Base-by-base conservation (phyloP, 2,329 filamentous ascomycete species). In the Blastomyces gilchristii region DNA sequence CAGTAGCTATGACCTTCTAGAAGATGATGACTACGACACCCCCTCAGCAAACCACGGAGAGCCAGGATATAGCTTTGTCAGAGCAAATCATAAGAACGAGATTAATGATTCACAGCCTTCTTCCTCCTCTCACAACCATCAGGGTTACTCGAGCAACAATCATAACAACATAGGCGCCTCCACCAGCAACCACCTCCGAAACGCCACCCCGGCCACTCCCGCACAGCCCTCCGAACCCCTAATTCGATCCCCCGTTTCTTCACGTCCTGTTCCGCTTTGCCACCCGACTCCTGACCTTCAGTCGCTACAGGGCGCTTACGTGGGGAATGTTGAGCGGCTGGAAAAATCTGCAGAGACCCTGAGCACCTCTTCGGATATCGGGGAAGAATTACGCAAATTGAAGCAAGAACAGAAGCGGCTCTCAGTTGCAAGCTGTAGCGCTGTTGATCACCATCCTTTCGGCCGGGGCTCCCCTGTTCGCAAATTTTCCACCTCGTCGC, bases 241-340 rank as follows among this genome's bases (percentile, higher is more conserved):
- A 59, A 68, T 76, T 53, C 75, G 70, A 60, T 76, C 74, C 45
- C 73, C 78, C 31, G 74, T 74, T 47, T 75, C 75, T 61, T 76
- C 76, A 62, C 70, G 71, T 45, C 72, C 78, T 49, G 71, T 77
- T 18, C 76, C 77, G 65, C 73, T 81, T 63, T 77, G 74, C 63
- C 79, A 80, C 69, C 79, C 79, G 18, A 80, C 73, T 16, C 79
- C 79, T 3, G 79, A 79, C 67, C 72, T 81, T 18, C 79, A 81
- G 65, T 77, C 79, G 43, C 66, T 80, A 63, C 79, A 81, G 72
- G 79, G 79, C 52, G 79, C 79, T 34, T 80, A 81, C 64, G 68
- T 76, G 39, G 77, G 76, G 65, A 81, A 81, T 74, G 76, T 81
- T 62, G 78, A 79, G 67, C 73, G 79, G 53, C 67, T 81, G 66